Percentiles rank a stretch among this genome's conserved stretches.
Conservation (phyloP, 2,329 filamentous ascomycete species). For the Colletotrichum liaoningense region DNA sequence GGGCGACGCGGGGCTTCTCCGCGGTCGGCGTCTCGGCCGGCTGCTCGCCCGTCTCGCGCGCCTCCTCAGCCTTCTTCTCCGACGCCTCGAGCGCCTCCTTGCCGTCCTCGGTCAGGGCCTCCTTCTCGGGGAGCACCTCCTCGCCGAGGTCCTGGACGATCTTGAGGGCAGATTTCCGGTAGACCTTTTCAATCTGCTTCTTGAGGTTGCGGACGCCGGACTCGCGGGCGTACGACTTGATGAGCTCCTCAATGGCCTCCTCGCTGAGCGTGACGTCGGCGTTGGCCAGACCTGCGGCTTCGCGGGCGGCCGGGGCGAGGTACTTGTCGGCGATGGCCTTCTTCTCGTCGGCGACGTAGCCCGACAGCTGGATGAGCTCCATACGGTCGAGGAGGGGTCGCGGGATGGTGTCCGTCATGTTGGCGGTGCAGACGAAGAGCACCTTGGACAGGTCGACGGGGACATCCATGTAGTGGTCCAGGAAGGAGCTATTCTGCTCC, state of each 20-base stretch:
- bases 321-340: constrained; percentile 97
- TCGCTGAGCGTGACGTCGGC: constrained; percentile 90
- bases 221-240: constrained; percentile 98
- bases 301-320: constrained; percentile 92
- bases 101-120: constrained; percentile 86
- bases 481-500: constrained; percentile 96
- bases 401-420: constrained; percentile 98
- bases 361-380: constrained; percentile 96
- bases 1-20: constrained; percentile 77
- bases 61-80: constrained; percentile 75
- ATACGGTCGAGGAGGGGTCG: constrained; percentile 94
- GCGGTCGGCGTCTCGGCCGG: constrained; percentile 41
- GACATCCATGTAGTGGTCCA: constrained; percentile 99
- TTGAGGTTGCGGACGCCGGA: constrained; percentile 97
- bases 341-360: constrained; percentile 98
- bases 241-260: constrained; percentile 93
- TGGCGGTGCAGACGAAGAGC: constrained; percentile 97
- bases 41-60: constrained; percentile 51
- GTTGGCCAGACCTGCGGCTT: constrained; percentile 88
- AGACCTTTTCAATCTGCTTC: constrained; percentile 99
- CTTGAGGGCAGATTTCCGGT: constrained; percentile 95
- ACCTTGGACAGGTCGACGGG: constrained; percentile 98
- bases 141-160: constrained; percentile 96
- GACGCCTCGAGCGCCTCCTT: constrained; percentile 80
- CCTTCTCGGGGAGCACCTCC: constrained; percentile 81